A percentile compares a stretch with the other conserved stretches of the same genome.
These are phyloP conservation scores for Oryza glaberrima DNA, from an alignment of 176 grass and related monocot genomes.

Conservation along the genomic window DNA sequence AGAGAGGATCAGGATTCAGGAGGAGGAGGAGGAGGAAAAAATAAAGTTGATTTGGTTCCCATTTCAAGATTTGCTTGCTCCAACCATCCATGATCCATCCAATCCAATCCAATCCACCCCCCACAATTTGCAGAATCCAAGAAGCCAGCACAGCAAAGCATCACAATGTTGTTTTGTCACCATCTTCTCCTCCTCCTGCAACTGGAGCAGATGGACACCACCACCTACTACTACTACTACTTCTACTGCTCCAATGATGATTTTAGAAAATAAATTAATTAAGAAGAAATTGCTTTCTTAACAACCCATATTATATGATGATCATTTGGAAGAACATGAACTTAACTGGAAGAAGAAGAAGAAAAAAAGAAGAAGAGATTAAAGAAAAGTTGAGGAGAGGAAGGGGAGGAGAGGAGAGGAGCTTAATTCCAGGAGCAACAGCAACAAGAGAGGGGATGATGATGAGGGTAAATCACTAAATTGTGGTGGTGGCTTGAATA, in stretches of 20 bases:
- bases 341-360: constrained; percentile 1
- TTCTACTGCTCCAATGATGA: background rate
- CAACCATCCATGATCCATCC: constrained; percentile 36
- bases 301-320: constrained; percentile 45
- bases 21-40: background rate
- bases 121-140: constrained; percentile 37
- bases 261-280: background rate
- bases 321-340: constrained; percentile 50
- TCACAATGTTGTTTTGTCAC: background rate
- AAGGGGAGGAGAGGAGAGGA: background rate
- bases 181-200: constrained; percentile 20
- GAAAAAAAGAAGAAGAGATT: background rate
- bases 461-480: background rate
- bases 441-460: constrained; percentile 23
- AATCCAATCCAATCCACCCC: constrained; percentile 7
- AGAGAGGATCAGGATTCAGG: background rate
- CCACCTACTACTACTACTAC: background rate
- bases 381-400: background rate
- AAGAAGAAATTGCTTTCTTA: background rate
- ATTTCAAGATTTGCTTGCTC: constrained; percentile 46
- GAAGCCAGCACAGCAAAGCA: constrained; percentile 26
- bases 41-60: constrained; percentile 39
- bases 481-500: constrained; percentile 36
- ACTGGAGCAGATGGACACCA: constrained; percentile 38
- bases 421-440: constrained; percentile 34